phyloP scores from a whole-genome alignment of 1,284 basidiomycete species.

The Moniliophthora roreri region DNA sequence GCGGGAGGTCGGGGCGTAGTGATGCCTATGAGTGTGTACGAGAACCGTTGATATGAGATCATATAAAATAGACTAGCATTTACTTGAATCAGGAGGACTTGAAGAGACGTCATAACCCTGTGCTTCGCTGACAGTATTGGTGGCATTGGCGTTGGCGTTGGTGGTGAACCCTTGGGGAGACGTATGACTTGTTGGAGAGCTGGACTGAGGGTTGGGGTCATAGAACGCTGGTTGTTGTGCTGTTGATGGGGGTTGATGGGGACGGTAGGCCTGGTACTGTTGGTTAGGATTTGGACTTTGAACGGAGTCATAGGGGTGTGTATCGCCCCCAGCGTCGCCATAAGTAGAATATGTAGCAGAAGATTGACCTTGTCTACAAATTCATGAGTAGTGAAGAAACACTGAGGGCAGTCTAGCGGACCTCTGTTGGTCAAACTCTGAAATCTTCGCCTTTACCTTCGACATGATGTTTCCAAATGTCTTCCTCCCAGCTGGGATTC shows the following conservation, averaged over 20 bases:
- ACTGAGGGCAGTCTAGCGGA: slow-evolving; percentile 5
- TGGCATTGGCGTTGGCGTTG: too few relatives aligned
- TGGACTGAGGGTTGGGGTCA: slow-evolving; percentile 32
- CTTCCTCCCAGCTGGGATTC: slow-evolving; percentile 65
- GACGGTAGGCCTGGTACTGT: slow-evolving; percentile 7
- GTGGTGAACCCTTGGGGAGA: slow-evolving; percentile 20
- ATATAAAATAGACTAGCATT: too few relatives aligned
- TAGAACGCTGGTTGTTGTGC: slow-evolving; percentile 33
- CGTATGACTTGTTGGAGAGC: slow-evolving; percentile 11
- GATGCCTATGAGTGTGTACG: too few relatives aligned
- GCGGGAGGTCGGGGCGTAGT: too few relatives aligned
- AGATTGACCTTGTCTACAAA: slow-evolving; percentile 1
- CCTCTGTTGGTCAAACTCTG: slow-evolving; percentile 63
- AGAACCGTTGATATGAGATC: too few relatives aligned
- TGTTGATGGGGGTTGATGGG: slow-evolving; percentile 13
- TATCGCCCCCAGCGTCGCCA: slow-evolving; percentile 18
- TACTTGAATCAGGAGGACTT: background rate
- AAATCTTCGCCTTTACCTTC: slow-evolving; percentile 78
- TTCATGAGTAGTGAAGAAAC: slow-evolving; percentile 1
- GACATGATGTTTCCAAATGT: slow-evolving; percentile 69
- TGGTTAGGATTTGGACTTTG: slow-evolving; percentile 14
- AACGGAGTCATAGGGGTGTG: slow-evolving; percentile 18
- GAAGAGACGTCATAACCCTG: background rate
- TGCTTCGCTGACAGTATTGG: background rate
- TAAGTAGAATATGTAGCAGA: slow-evolving; percentile 7